Conservation (phyloP, 768 basidiomycete species). For the Royoungia palumana region DNA sequence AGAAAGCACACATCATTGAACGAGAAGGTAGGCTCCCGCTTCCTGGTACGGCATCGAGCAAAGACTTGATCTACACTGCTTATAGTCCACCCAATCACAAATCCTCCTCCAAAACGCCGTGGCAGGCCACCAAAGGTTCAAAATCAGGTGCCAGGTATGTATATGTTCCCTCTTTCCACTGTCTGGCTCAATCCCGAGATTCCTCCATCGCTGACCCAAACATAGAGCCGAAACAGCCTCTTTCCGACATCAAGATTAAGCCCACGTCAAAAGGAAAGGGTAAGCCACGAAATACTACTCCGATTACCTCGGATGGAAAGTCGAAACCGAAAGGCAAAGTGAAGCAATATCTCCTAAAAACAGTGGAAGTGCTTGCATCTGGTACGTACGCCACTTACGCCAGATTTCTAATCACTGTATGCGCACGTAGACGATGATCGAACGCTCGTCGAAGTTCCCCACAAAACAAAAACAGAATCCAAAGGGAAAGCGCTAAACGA, state of each 20-base stretch:
- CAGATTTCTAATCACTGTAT: not conserved
- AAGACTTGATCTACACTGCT: not conserved
- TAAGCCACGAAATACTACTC: not conserved
- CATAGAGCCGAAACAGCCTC: conserved; percentile 2
- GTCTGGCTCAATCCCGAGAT: not conserved
- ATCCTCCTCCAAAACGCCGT: conserved; percentile 17
- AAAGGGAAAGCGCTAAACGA: not conserved
- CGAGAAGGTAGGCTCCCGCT: not conserved
- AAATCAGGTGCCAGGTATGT: conserved; percentile 10
- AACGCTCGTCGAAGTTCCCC: conserved; percentile 25
- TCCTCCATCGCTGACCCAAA: not conserved
- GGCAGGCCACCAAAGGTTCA: conserved; percentile 12
- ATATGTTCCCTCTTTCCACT: not conserved
- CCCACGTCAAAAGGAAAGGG: conserved; percentile 9
- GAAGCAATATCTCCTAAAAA: conserved; percentile 7
- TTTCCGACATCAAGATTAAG: not conserved
- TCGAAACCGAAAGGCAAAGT: conserved; percentile 3
- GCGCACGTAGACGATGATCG: conserved; percentile 25
- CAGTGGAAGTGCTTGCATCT: conserved; percentile 9
- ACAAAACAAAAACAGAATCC: too few relatives aligned
- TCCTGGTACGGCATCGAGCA: not conserved
- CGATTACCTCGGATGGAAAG: not conserved
- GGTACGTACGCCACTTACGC: conserved; percentile 6
- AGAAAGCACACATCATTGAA: conserved; percentile 5
- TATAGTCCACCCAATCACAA: not conserved